These are phyloP conservation scores for Crucihimalaya himalaica DNA, from an alignment of 345 rosid species.

Conservation along the genomic window DNA sequence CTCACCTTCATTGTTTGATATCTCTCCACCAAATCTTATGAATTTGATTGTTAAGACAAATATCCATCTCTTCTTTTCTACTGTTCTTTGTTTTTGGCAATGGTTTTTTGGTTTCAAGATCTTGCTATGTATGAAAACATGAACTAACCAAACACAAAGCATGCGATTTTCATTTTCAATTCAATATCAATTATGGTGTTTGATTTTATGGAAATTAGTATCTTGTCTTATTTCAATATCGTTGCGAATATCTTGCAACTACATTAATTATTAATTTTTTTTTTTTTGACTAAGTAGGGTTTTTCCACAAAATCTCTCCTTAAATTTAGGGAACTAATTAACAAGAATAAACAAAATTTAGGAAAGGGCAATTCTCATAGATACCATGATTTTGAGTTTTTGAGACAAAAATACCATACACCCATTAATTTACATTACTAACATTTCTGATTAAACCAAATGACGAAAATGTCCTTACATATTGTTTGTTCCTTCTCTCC, in stretches of 20 bases:
- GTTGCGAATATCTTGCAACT: slow-evolving; percentile 23
- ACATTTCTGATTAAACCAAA: too few relatives aligned
- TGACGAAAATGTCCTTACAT: too few relatives aligned
- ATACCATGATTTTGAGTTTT: too few relatives aligned
- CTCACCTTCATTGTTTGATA: slow-evolving; percentile 54
- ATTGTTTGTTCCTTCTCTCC: slow-evolving; percentile 58
- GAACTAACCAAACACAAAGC: slow-evolving; percentile 36
- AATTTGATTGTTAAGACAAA: slow-evolving; percentile 12
- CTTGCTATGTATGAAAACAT: slow-evolving; percentile 28
- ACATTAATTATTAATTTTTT: too few relatives aligned
- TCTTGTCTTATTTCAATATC: background rate
- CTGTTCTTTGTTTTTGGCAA: background rate
- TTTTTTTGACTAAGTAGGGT: slow-evolving; percentile 16
- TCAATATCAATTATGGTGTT: slow-evolving; percentile 8
- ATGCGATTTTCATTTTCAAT: slow-evolving; percentile 28
- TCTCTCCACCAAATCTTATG: slow-evolving; percentile 15
- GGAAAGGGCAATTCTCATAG: too few relatives aligned
- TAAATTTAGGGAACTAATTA: slow-evolving; percentile 32
- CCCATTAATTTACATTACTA: too few relatives aligned
- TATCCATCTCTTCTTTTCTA: background rate
- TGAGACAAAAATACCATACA: too few relatives aligned
- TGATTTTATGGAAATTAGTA: slow-evolving; percentile 17
- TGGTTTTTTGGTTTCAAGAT: slow-evolving; percentile 17
- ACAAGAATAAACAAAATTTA: background rate
- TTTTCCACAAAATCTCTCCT: slow-evolving; percentile 11